Base-by-base conservation (phyloP, 306 rosid genomes). In the Leucaena leucocephala region DNA sequence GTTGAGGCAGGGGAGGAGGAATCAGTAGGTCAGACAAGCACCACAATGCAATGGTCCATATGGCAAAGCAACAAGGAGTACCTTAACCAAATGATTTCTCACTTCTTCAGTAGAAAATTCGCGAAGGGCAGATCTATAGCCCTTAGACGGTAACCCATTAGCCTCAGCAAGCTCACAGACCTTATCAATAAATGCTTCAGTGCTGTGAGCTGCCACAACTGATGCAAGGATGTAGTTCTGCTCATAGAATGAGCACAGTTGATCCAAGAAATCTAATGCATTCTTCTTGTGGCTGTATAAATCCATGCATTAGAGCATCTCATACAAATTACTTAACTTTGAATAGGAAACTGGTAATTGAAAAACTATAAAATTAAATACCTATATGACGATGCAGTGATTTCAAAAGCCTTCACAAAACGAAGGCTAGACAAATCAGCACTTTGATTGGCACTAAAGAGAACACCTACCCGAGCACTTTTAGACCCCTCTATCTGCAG, bases 221-320 rank as follows among this genome's bases (percentile, higher is more conserved):
- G 92, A 81, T 72, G 81, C 55, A 79, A 63, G 80, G 67, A 85
- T 54, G 89, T 84, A 89, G 44, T 84, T 84, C 79, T 90, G 89
- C 84, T 90, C 89, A 82, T 91, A 89, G 54, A 90, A 80, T 61
- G 96, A 91, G 80, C 89, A 88, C 45, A 90, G 68, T 78, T 89
- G 88, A 81, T 88, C 96, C 89, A 95, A 85, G 86, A 92, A 93
- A 82, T 85, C 75, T 69, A 95, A 77, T 40, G 81, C 85, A 7
- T 83, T 85, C 88, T 82, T 86, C 93, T 90, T 91, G 77, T 95
- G 96, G 86, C 99, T 95, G 97, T 83, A 90, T 40, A 74, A 80
- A 79, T 61, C 76, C 63, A 80, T 34, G 82, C 82, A 83, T 75
- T 72, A 67, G 82, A 44, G 76, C 78, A 70, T 62, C 27, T 39